phyloP scores from a whole-genome alignment of 495 filamentous ascomycete genomes.

The Annulohypoxylon maeteangense region DNA sequence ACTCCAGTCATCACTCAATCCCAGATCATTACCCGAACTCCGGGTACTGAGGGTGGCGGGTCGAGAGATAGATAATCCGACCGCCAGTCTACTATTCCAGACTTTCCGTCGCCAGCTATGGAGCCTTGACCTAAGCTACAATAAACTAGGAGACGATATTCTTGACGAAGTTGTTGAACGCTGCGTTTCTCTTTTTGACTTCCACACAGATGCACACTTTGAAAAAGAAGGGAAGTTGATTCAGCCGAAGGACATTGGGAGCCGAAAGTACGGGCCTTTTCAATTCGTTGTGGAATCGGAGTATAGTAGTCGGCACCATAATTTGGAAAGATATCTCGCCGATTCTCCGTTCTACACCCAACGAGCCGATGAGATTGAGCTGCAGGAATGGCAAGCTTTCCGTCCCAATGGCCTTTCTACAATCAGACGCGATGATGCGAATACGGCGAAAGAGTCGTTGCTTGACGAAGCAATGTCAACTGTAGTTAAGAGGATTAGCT shows the following conservation, averaged over 20 bases:
- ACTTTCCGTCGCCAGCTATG: constrained; percentile 51
- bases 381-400: constrained; percentile 39
- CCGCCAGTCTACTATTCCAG: constrained; percentile 43
- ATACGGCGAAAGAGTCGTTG: constrained; percentile 45
- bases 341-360: constrained; percentile 54
- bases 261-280: constrained; percentile 47
- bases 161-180: constrained; percentile 41
- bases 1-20: constrained; percentile 42
- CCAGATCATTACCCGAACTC: constrained; percentile 48
- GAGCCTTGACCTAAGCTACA: constrained; percentile 60
- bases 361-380: constrained; percentile 24
- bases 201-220: constrained; percentile 43
- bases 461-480: constrained; percentile 25
- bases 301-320: constrained; percentile 47
- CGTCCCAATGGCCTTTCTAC: constrained; percentile 49
- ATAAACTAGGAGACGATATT: constrained; percentile 50
- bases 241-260: constrained; percentile 33
- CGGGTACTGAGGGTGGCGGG: constrained; percentile 54
- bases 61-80: constrained; percentile 51
- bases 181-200: constrained; percentile 40
- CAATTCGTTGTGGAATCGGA: constrained; percentile 52
- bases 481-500: not conserved
- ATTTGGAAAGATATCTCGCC: constrained; percentile 52
- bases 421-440: constrained; percentile 47
- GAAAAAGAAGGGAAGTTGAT: constrained; percentile 51